Conservation (phyloP, 1,139 yeast species). For the Sugiyamaella paludigena region DNA sequence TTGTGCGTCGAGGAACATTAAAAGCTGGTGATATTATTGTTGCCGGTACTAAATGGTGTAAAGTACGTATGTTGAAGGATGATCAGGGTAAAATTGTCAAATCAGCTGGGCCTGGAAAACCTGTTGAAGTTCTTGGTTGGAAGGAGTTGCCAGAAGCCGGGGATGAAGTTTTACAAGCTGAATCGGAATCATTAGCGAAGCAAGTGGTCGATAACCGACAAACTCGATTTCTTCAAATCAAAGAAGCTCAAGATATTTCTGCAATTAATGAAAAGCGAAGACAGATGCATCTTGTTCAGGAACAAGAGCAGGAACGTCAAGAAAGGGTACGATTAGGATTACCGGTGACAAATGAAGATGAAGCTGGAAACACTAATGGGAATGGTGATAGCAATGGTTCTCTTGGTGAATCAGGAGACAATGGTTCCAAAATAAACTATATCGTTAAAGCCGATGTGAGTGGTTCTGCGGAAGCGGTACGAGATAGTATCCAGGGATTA, state of each 20-base stretch:
- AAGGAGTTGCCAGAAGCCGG: constrained; percentile 91
- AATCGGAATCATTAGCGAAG: constrained; percentile 70
- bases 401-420: constrained; percentile 24
- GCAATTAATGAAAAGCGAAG: constrained; percentile 57
- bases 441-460: constrained; percentile 88
- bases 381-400: constrained; percentile 34
- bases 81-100: constrained; percentile 65
- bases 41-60: constrained; percentile 85
- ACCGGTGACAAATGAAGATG: constrained; percentile 36
- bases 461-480: constrained; percentile 62
- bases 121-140: constrained; percentile 95
- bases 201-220: constrained; percentile 66
- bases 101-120: constrained; percentile 81
- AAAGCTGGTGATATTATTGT: constrained; percentile 68
- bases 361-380: constrained; percentile 27
- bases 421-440: constrained; percentile 47
- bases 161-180: constrained; percentile 75
- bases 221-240: constrained; percentile 54
- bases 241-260: constrained; percentile 66
- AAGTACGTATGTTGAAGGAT: constrained; percentile 77
- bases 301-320: constrained; percentile 32
- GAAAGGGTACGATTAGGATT: constrained; percentile 37
- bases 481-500: constrained; percentile 71
- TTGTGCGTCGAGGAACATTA: constrained; percentile 76
- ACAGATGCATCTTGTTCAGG: constrained; percentile 46